Percentiles rank a stretch among this genome's conserved stretches.
Conservation (phyloP, 352 stramenopile genomes). For the Phytophthora vignae region DNA sequence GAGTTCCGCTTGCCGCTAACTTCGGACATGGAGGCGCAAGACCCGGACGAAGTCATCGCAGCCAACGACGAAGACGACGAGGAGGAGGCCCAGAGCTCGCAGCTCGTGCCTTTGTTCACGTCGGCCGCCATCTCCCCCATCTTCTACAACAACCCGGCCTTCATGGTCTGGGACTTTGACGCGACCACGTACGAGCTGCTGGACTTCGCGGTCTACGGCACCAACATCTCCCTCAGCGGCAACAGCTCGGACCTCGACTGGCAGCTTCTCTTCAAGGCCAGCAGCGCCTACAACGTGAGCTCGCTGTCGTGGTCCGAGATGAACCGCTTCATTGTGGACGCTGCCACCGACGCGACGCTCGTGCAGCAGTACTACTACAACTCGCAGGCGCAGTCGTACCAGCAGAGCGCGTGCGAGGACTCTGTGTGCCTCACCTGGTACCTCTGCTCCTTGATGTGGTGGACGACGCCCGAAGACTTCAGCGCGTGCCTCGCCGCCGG, state of each 20-base stretch:
- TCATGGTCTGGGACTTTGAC: constrained; percentile 86
- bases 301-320: constrained; percentile 53
- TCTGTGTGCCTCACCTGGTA: constrained; percentile 61
- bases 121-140: constrained; percentile 85
- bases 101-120: constrained; percentile 79
- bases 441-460: constrained; percentile 83
- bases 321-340: constrained; percentile 47
- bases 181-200: constrained; percentile 69
- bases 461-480: constrained; percentile 69
- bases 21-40: constrained; percentile 17
- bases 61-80: neutral
- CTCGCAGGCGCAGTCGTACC: constrained; percentile 73
- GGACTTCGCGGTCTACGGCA: constrained; percentile 77
- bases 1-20: constrained; percentile 83
- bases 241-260: constrained; percentile 50
- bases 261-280: constrained; percentile 64
- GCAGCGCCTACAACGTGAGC: constrained; percentile 58
- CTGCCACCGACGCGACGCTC: constrained; percentile 48
- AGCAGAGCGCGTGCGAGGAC: constrained; percentile 43
- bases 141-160: constrained; percentile 93
- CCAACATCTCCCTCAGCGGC: constrained; percentile 53
- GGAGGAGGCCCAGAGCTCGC: constrained; percentile 12
- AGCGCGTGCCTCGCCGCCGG: constrained; percentile 48
- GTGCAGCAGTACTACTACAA: constrained; percentile 81
- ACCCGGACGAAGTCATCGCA: constrained; percentile 18